Evolutionary conservation across 768 basidiomycete genomes (phyloP), one percentile per base, ranked within the genome.

Genomic region (Solioccasus polychromus): DNA sequence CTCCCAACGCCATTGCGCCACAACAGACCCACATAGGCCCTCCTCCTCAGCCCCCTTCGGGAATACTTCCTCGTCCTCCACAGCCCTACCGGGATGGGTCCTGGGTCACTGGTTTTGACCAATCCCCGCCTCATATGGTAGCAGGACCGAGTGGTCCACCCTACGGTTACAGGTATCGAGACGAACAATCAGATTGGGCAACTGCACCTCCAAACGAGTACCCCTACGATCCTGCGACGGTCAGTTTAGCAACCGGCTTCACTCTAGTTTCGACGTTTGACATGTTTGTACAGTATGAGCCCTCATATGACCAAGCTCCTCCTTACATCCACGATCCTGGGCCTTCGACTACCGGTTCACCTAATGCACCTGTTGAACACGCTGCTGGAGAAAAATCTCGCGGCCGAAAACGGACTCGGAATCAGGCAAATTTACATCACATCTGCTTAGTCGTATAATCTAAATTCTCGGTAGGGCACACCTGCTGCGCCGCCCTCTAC

Each of bases 351-450:
- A 61, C 75, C 23, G 73, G 71, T 8, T 65, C 78, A 12, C 66
- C 79, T 4, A 56, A 66, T 7, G 42, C 59, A 8, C 51, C 62
- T 6, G 41, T 48, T 24, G 59, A 59, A 31, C 55, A 32, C 31
- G 26, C 56, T 11, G 44, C 68, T 4, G 38, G 68, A 2, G 79
- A 79, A 31, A 76, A 75, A 58, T 60, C 74, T 18, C 75, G 85
- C 25, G 85, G 85, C 25, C 79, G 88, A 35, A 90, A 86, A 59
- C 82, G 85, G 7, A 75, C 69, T 34, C 78, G 88, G 19, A 69
- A 74, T 14, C 77, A 79, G 70, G 85, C 76, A 51, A 44, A 67
- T 45, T 40, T 40, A 20, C 39, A 31, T 15, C 17, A 2, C 24
- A 19, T n/a, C 18, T 8, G 25, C 19, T 8, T 4, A 8, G 1